Evolutionary conservation across 2,329 filamentous ascomycete genomes (phyloP).

Genomic region (Chaetomium globosum): DNA sequence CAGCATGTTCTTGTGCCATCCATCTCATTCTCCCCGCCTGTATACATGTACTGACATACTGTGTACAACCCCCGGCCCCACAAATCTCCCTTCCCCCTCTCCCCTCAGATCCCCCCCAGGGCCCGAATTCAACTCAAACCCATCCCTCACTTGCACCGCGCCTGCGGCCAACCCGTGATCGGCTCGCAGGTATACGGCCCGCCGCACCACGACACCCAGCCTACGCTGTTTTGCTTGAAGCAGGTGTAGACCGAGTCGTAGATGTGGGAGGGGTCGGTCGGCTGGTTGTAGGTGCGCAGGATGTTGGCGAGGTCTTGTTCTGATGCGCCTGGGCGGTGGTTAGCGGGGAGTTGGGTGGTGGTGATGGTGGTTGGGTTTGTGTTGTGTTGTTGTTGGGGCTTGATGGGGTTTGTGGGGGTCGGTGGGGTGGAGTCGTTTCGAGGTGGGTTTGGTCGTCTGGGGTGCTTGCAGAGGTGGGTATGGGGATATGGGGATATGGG

Average conservation of each 20-base stretch:
- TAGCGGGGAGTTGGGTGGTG: background rate
- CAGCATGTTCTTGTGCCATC: background rate
- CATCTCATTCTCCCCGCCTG: background rate
- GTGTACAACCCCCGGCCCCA: no score
- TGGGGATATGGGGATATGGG: no score
- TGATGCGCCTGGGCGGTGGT: background rate
- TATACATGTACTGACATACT: background rate
- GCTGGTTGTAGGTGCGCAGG: background rate
- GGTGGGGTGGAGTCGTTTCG: background rate
- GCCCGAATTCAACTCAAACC: no score
- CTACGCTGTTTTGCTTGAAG: constrained; percentile 9
- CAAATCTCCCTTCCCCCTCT: no score
- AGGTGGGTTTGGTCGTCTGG: background rate
- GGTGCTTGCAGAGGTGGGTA: background rate
- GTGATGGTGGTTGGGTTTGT: background rate
- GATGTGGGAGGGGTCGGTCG: constrained; percentile 10
- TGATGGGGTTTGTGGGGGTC: background rate
- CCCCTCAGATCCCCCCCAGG: no score
- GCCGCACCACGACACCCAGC: constrained; percentile 13
- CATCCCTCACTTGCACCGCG: background rate
- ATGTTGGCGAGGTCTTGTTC: constrained; percentile 3
- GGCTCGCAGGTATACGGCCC: constrained; percentile 5
- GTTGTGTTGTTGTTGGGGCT: background rate
- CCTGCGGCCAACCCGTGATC: background rate
- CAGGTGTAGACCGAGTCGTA: constrained; percentile 12